Base-by-base conservation (phyloP, 768 basidiomycete species). In the Hysterangium stoloniferum region DNA sequence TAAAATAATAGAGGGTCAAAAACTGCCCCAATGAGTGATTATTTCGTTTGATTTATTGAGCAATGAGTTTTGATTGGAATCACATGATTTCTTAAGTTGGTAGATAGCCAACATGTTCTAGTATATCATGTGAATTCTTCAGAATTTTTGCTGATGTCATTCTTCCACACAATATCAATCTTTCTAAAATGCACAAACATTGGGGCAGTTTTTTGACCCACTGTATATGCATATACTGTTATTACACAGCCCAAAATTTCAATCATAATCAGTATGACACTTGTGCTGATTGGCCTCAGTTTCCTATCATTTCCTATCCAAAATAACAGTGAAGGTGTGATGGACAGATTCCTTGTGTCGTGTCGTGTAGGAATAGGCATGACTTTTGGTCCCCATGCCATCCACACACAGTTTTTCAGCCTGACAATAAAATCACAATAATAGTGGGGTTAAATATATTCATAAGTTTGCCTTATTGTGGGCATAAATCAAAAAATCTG, bases 351-450 rank as follows among this genome's bases (percentile, higher is more conserved):
- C 56, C 66, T 78, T 67, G 68, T 59, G 2, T 62, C 76, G 65
- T 57, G 65, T 0, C 76, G 77, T 31, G 63, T 66, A 1, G 74
- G 71, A 8, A 65, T 72, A 6, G 74, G 76, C 19, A 27, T 77
- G 42, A 59, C 52, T 3, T 63, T 69, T 13, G 69, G 66, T 6
- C 66, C 76, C 1, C 48, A 69, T 12, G 62, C 52, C n/a, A 54
- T 74, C 17, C 76, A 77, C 4, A 73, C 68, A 1, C 69, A 73
- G 1, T 74, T 76, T 58, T 65, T 62, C 70, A 69, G 53, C 68
- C 71, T 6, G 58, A 55, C 17, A 59, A 66, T 22, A 68, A 68
- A 28, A 53, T 71, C 37, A 74, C 77, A 1, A 62, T 70, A 40
- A 68, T 70, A 17, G 71, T 71, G 17, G 71, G 71, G 1, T 60